phyloP scores from a whole-genome alignment of 768 basidiomycete genomes.

The Xerocomus brunneocitrinus region DNA sequence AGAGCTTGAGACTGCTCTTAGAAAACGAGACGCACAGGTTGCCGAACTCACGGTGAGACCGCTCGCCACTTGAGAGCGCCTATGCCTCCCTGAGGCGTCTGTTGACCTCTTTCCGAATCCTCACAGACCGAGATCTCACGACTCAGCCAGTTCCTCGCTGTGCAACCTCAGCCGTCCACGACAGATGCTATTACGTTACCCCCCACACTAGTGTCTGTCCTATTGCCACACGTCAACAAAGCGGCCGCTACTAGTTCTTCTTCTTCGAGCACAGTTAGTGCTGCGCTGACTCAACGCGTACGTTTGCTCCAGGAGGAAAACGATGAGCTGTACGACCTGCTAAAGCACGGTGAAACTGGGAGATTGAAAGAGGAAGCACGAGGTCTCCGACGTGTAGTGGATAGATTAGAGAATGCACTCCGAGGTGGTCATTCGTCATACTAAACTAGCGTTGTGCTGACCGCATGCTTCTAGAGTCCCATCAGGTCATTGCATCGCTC shows the following conservation, averaged over 20 bases:
- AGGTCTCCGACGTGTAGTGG: constrained; percentile 61
- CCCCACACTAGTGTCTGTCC: constrained; percentile 60
- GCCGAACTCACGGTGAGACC: constrained; percentile 64
- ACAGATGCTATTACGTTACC: constrained; percentile 67
- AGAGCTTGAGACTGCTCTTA: constrained; percentile 75
- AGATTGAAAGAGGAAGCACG: constrained; percentile 79
- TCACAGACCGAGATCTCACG: constrained; percentile 67
- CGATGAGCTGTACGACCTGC: constrained; percentile 74
- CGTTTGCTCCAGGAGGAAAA: constrained; percentile 80
- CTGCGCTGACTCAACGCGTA: constrained; percentile 73
- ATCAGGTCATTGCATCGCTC: constrained; percentile 61
- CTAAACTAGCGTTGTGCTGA: constrained; percentile 6
- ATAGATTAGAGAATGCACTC: constrained; percentile 68
- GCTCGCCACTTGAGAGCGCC: constrained; percentile 18
- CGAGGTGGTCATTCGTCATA: constrained; percentile 48
- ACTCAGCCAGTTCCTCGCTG: constrained; percentile 59
- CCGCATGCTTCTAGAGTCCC: constrained; percentile 54
- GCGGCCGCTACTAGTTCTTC: constrained; percentile 33
- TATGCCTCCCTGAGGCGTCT: constrained; percentile 13
- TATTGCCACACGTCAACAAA: constrained; percentile 62
- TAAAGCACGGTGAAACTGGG: constrained; percentile 73
- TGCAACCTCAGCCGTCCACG: constrained; percentile 53
- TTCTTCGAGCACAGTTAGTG: constrained; percentile 51
- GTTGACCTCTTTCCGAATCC: constrained; percentile 14
- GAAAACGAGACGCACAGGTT: constrained; percentile 70